Base-by-base conservation (phyloP, 306 rosid species). In the Castanospermum australe region DNA sequence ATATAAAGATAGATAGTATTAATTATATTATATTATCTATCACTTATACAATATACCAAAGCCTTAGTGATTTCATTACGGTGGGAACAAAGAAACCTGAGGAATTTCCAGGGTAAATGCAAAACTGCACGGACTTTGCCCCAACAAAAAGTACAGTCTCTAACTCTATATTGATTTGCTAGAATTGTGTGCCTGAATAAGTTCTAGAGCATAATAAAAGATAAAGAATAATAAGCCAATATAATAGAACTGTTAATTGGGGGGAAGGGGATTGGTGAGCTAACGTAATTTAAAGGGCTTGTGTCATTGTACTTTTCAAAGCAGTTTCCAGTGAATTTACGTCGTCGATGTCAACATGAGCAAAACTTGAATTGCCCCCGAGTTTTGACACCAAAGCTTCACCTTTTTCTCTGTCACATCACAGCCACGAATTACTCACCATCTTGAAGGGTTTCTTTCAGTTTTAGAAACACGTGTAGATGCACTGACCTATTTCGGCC, bases 401-500 rank as follows among this genome's bases (percentile, higher is more conserved):
- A 13, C 94, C 97, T 71, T 88, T 94, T 67, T 86, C 95, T 83
- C 97, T 94, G 84, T 48, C 65, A 80, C 17, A 73, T 62, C 55
- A 42, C 14, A 61, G 12, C 10, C 0, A 45, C 8, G 48, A 66
- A 17, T 11, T 15, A 60, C 4, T 15, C n/a, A 47, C 18, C 54
- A 47, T 5, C 20, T 15, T 15, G 8, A 47, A 47, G 8, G 15
- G 5, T 47, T 47, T 5, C n/a, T n/a, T 14, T 17, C 2, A 55
- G 33, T 71, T 35, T 21, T 57, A 50, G 38, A 44, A 8, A 17
- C 45, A 15, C 38, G 73, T 20, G 47, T 5, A 2, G 69, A 51
- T 13, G 50, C 20, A 38, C 47, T 67, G 17, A 90, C 97, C 97
- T 90, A 87, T 91, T 92, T 32, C 99, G 87, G 41, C 99, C 97